phyloP scores from a whole-genome alignment of 805 yeast genomes.

The Yarrowia bubula region DNA sequence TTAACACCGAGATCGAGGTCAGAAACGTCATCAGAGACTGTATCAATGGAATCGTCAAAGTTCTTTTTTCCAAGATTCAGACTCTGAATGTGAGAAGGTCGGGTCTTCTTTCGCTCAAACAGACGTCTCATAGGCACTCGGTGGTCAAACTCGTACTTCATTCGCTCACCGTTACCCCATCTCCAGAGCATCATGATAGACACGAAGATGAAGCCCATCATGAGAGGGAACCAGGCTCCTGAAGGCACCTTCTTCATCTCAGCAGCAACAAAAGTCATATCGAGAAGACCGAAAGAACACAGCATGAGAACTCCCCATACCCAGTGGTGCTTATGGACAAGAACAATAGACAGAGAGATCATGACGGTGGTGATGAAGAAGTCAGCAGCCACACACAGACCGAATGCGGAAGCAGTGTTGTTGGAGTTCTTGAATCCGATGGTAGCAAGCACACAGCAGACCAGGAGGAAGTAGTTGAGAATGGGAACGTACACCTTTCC shows the following conservation, averaged over 20 bases:
- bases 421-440: slow-evolving; percentile 46
- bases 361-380: slow-evolving; percentile 52
- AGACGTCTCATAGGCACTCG: slow-evolving; percentile 8
- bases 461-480: slow-evolving; percentile 51
- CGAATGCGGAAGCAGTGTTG: slow-evolving; percentile 55
- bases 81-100: background rate
- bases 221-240: slow-evolving; percentile 63
- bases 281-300: slow-evolving; percentile 48
- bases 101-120: slow-evolving; percentile 6
- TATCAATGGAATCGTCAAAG: slow-evolving; percentile 18
- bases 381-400: slow-evolving; percentile 57
- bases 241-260: slow-evolving; percentile 53
- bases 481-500: slow-evolving; percentile 56
- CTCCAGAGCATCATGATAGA: slow-evolving; percentile 15
- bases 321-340: slow-evolving; percentile 45
- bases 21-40: background rate
- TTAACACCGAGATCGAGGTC: slow-evolving; percentile 8
- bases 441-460: slow-evolving; percentile 51
- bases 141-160: slow-evolving; percentile 22
- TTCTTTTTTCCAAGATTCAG: background rate
- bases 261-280: slow-evolving; percentile 47
- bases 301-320: slow-evolving; percentile 42
- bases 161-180: slow-evolving; percentile 15
- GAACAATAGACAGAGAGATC: slow-evolving; percentile 47
- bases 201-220: slow-evolving; percentile 23